Evolutionary conservation across 177 flowering plant genomes (phyloP).

Genomic region (Telopea speciosissima): DNA sequence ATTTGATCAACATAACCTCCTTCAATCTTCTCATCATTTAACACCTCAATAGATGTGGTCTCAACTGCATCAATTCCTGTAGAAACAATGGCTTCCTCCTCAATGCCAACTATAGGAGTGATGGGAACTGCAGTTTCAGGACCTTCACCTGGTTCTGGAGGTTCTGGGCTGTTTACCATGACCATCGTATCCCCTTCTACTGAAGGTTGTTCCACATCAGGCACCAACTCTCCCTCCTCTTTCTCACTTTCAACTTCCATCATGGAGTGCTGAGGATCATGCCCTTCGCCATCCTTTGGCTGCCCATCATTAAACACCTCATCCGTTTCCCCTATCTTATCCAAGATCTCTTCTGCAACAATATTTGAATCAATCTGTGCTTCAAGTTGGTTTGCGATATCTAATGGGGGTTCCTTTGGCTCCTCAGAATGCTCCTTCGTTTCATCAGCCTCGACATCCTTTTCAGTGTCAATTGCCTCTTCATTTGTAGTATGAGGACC

Average conservation of each 20-base stretch:
- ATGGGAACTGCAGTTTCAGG: constrained; percentile 32
- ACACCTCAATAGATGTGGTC: constrained; percentile 22
- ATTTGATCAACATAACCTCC: constrained; percentile 22
- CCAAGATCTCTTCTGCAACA: constrained; percentile 31
- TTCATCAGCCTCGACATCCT: constrained; percentile 36
- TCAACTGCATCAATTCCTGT: constrained; percentile 28
- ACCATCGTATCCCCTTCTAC: constrained; percentile 28
- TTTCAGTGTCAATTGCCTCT: constrained; percentile 36
- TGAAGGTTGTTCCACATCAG: constrained; percentile 34
- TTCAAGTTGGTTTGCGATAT: constrained; percentile 27
- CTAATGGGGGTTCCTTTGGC: constrained; percentile 24
- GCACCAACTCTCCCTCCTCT: constrained; percentile 80
- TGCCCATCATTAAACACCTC: constrained; percentile 29
- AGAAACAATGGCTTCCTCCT: constrained; percentile 24
- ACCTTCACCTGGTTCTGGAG: constrained; percentile 34
- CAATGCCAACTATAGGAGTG: constrained; percentile 29
- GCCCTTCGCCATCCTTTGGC: constrained; percentile 31
- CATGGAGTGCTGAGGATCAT: constrained; percentile 29
- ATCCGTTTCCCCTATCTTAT: constrained; percentile 28
- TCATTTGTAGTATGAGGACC: constrained; percentile 20
- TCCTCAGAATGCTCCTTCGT: constrained; percentile 33
- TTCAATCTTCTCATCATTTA: constrained; percentile 41
- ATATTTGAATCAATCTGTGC: constrained; percentile 23
- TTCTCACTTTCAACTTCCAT: constrained; percentile 46
- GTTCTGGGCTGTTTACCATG: constrained; percentile 28